These are phyloP conservation scores for Ceratorhiza oryzae-sativae DNA, from an alignment of 1,284 basidiomycete genomes.

Conservation along the genomic window DNA sequence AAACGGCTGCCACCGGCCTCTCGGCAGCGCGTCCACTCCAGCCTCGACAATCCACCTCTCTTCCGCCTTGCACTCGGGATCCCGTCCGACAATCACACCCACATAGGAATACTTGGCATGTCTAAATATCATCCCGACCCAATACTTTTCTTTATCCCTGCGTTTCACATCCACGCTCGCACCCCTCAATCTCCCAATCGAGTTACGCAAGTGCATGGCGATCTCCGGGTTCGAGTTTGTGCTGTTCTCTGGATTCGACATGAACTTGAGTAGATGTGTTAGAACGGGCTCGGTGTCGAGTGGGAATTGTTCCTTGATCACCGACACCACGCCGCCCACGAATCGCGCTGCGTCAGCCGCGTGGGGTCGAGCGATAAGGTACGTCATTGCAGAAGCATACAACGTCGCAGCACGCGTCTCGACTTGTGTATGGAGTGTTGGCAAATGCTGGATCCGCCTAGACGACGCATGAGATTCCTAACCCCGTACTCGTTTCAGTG, in stretches of 20 bases:
- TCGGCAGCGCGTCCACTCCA: constrained; percentile 54
- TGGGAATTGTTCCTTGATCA: constrained; percentile 36
- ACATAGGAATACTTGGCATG: constrained; percentile 56
- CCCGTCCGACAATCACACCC: constrained; percentile 63
- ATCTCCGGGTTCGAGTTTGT: constrained; percentile 15
- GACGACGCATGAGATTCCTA: background rate
- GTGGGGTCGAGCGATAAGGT: constrained; percentile 2
- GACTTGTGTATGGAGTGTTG: background rate
- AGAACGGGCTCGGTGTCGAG: constrained; percentile 37
- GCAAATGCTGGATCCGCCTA: constrained; percentile 4
- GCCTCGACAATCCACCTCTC: constrained; percentile 59
- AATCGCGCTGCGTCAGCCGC: constrained; percentile 23
- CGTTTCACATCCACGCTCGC: background rate
- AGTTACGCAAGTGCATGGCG: background rate
- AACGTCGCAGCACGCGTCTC: constrained; percentile 1
- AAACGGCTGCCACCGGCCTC: constrained; percentile 61
- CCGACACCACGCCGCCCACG: constrained; percentile 30
- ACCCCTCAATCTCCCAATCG: background rate
- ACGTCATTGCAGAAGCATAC: constrained; percentile 15
- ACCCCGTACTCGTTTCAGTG: constrained; percentile 48
- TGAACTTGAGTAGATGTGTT: constrained; percentile 17
- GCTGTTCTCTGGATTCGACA: background rate
- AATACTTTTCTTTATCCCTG: constrained; percentile 49
- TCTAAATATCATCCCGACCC: constrained; percentile 62
- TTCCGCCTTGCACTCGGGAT: constrained; percentile 57